Base-by-base conservation (phyloP, 768 basidiomycete genomes). In the Rhodosporidiobolus odoratus region DNA sequence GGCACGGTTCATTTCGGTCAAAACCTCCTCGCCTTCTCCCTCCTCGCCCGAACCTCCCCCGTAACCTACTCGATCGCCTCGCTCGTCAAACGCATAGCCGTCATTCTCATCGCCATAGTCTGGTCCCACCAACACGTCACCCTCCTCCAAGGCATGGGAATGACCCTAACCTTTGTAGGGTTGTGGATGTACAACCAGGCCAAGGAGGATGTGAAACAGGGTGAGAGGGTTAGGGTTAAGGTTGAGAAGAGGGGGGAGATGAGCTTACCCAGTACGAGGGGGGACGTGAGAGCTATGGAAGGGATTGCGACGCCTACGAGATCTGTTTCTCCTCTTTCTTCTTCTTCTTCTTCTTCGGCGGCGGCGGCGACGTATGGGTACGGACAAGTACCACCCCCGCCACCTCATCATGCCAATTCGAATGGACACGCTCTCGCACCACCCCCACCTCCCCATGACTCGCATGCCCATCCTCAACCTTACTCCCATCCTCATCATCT, bases 11-110 rank as follows among this genome's bases (percentile, higher is more conserved):
- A 99, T 81, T 99, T 96, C 77, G 88, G 87, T 1, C 96, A 99
- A 81, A 98, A 93, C 83, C 89, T 98, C 78, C 90, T 98, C 76
- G 96, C 96, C 38, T 99, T 99, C 82, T 85, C 94, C 78, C 91
- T 99, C 77, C 86, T 99, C 58, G 88, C 95, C 3, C 91, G 90
- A 37, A 95, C 92, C 4, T 97, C 95, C 17, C 95, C 96, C 27
- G 96, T 99, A 75, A 98, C 96, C 1, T 99, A 99, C 81, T 95
- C 92, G 62, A 98, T 99, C 79, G 96, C 96, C 4, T 96, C 92
- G 6, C 86, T 99, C 77, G 87, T 97, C 82, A 99, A 99, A 81
- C 92, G 96, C 34, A 93, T 99, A 65, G 92, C 88, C 56, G 96
- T 99, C 77, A 99, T 99, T 77, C 94, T 92, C 82, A 89, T 97